These are phyloP conservation scores for Aschersonia sp. DNA, from an alignment of 2,329 filamentous ascomycete genomes.

Conservation along the genomic window DNA sequence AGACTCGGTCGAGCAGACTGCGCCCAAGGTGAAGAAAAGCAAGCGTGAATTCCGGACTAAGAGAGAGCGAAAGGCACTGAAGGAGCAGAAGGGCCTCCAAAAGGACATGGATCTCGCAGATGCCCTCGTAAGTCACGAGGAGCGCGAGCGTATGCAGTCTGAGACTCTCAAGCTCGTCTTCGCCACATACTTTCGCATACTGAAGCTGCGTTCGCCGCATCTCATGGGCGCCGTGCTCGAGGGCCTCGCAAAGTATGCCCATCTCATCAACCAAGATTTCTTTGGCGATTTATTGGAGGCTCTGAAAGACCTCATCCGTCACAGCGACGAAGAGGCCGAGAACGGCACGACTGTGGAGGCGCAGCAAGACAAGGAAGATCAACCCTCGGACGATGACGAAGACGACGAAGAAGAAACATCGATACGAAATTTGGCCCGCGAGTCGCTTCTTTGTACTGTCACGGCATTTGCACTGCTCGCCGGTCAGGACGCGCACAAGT, in stretches of 20 bases:
- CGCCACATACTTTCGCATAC: conserved; percentile 82
- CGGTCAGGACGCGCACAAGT: conserved; percentile 82
- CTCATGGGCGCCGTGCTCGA: conserved; percentile 97
- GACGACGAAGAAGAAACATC: conserved; percentile 29
- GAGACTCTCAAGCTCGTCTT: conserved; percentile 96
- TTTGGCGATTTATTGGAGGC: conserved; percentile 93
- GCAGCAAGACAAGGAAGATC: conserved; percentile 25
- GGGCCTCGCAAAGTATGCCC: conserved; percentile 82
- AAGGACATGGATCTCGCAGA: conserved; percentile 92
- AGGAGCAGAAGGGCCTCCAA: conserved; percentile 75
- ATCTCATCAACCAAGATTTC: conserved; percentile 97
- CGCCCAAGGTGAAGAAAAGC: conserved; percentile 38
- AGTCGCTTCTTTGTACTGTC: conserved; percentile 84
- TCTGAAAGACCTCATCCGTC: conserved; percentile 77
- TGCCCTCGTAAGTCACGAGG: conserved; percentile 80
- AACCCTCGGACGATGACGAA: conserved; percentile 15
- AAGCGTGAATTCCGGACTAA: conserved; percentile 84
- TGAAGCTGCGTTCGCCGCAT: conserved; percentile 67
- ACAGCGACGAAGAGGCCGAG: conserved; percentile 46
- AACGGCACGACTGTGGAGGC: conserved; percentile 25
- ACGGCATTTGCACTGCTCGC: conserved; percentile 94
- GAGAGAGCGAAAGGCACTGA: conserved; percentile 64
- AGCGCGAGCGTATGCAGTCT: conserved; percentile 83
- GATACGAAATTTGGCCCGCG: conserved; percentile 63
- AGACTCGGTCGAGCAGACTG: conserved; percentile 48